Conservation (phyloP, 257 asterid species). For the Catharanthus roseus region DNA sequence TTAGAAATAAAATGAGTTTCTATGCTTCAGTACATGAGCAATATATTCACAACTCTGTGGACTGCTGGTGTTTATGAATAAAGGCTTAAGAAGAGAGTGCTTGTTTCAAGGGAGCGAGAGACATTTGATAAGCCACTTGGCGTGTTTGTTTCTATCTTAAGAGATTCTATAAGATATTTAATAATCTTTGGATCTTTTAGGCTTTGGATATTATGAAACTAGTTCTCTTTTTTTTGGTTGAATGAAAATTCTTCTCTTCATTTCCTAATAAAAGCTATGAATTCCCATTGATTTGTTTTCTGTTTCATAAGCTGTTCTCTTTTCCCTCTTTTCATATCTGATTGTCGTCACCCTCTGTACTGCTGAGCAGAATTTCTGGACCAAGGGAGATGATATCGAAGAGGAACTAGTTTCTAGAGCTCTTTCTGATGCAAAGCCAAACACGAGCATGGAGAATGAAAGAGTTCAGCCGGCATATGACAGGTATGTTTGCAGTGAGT, state of each 20-base stretch:
- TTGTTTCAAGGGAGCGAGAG: too few relatives aligned
- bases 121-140: not conserved
- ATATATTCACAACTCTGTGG: not conserved
- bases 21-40: not conserved
- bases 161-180: not conserved
- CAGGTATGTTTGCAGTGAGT: conserved; percentile 32
- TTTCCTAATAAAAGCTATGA: not conserved
- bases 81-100: not conserved
- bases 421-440: conserved; percentile 26
- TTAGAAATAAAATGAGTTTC: not conserved
- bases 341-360: conserved; percentile 5
- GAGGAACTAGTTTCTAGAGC: conserved; percentile 43
- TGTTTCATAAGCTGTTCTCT: conserved; percentile 18
- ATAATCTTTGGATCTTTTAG: not conserved
- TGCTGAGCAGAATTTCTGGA: conserved; percentile 46
- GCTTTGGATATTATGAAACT: not conserved
- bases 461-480: conserved; percentile 27
- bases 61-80: not conserved
- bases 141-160: not conserved
- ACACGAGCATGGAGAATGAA: conserved; percentile 26
- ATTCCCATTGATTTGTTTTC: not conserved
- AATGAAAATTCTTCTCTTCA: not conserved
- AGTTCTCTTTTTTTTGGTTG: too few relatives aligned
- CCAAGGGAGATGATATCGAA: conserved; percentile 50
- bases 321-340: conserved; percentile 10